Evolutionary conservation across 1,284 basidiomycete genomes (phyloP), one percentile per base, ranked within the genome.

Genomic region (Trichosporon coremiiforme): DNA sequence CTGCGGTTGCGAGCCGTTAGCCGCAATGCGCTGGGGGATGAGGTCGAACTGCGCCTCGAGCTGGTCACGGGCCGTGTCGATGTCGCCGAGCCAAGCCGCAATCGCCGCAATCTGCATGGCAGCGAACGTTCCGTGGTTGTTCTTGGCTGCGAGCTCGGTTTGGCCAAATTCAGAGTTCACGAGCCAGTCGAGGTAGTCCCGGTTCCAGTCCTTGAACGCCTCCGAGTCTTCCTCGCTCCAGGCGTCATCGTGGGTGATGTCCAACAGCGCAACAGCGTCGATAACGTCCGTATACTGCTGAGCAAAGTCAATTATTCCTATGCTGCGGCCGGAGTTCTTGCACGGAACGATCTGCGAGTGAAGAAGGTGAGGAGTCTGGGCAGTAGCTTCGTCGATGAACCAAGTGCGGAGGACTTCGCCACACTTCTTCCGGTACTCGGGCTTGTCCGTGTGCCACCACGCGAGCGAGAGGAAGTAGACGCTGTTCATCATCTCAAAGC

Each of bases 221-320:
- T 66, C 50, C 6, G 17, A 29, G 65, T 68, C 57, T 1, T 20
- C 25, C 31, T 66, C 10, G 65, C 8, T 38, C 70, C 70, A 71
- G 1, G 35, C 29, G 6, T 25, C 29, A 65, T 71, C 70, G 17
- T 35, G 8, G 4, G 8, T 20, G 1, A 60, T 64, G 17, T n/a
- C 47, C 66, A 71, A 67, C 9, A 71, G 22, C 6, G 45, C 66
- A 3, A 64, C 70, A 7, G 67, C 70, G 35, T 71, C 70, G 10
- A 68, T 15, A 6, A 71, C 70, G 15, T 65, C 65, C 0, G 67
- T 71, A 65, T 68, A 68, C 62, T 71, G 67, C 70, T 71, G 70
- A 1, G 70, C 63, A 31, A 71, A 71, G 67, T 71, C 70, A 65
- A 71, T 71, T 29, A 71, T 68, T 38, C 70, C 70, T 8, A 66